Evolutionary conservation across 129 eudicot genomes (phyloP).

Genomic region (Oenanthe sinensis): DNA sequence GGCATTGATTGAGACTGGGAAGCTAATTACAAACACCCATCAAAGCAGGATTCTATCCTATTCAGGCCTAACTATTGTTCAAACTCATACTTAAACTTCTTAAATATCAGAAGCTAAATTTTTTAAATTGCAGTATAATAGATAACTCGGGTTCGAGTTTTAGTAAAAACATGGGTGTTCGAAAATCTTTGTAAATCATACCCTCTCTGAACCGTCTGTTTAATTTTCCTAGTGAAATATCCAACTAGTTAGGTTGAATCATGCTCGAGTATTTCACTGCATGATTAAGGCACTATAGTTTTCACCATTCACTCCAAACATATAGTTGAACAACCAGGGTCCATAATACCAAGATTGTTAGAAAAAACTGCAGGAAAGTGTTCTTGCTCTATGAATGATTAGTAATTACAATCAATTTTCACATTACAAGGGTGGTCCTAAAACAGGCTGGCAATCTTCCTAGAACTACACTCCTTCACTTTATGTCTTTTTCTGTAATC

Average conservation of each 20-base stretch:
- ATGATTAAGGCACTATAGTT: neutral
- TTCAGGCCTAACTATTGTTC: neutral
- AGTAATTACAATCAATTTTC: neutral
- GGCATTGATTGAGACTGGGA: slow-evolving; percentile 5
- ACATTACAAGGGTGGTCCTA: neutral
- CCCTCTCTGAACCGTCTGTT: too few relatives aligned
- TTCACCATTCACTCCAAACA: slow-evolving; percentile 1
- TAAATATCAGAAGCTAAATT: neutral
- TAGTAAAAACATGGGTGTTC: neutral
- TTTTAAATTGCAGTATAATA: neutral
- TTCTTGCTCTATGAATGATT: neutral
- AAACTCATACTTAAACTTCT: neutral
- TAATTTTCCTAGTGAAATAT: too few relatives aligned
- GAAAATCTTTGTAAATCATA: too few relatives aligned
- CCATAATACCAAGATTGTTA: slow-evolving; percentile 6
- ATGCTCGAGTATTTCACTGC: neutral
- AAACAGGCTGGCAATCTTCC: slow-evolving; percentile 9
- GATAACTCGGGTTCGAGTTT: neutral
- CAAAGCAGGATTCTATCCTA: neutral
- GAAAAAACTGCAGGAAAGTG: slow-evolving; percentile 8
- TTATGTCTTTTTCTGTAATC: slow-evolving; percentile 10
- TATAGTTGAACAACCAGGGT: neutral
- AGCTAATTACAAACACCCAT: neutral
- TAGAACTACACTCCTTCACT: neutral
- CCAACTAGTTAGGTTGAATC: neutral